Evolutionary conservation across 2,329 filamentous ascomycete genomes (phyloP), one percentile per base, ranked within the genome.

Genomic region (Parafenestella ontariensis): DNA sequence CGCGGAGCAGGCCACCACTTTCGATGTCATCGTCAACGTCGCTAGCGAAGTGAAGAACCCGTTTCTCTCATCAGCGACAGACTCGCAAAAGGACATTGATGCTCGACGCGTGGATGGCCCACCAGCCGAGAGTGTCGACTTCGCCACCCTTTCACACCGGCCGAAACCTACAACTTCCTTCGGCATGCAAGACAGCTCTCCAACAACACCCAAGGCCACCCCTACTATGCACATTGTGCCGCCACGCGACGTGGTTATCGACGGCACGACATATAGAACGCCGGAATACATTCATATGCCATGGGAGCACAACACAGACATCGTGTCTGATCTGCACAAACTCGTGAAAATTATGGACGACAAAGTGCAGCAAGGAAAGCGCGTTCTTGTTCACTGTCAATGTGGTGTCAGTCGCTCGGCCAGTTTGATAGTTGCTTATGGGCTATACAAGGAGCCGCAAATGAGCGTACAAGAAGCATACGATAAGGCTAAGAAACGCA

Each of bases 291-390:
- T 95, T 15, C 91, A 96, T 71, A 88, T 95, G 66, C 89, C 87
- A 1, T 95, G 91, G 91, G 91, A 95, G 57, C 91, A 95, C 77
- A 93, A 94, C 75, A 94, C 90, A 0, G 89, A 95, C 55, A 94
- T 96, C 62, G 87, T 90, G 1, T 85, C 86, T 5, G 91, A 95
- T 71, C 78, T 95, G 18, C 87, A 91, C 81, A 81, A 80, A 42
- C 81, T 96, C 13, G 92, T 91, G 66, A 88, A 91, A 71, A 83
- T 84, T 4, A 92, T 96, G 56, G 89, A 94, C 58, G 84, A 86
- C 34, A 84, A 87, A 55, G 88, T 89, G 0, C 85, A 84, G 61
- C 83, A 89, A 58, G 88, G 89, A 42, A 94, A 94, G 77, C 89
- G 86, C 64, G 88, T 96, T 13, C 81, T 96, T 24, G 82, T 96